Evolutionary conservation across 768 basidiomycete species (phyloP).

Genomic region (Lyophyllum decastes): DNA sequence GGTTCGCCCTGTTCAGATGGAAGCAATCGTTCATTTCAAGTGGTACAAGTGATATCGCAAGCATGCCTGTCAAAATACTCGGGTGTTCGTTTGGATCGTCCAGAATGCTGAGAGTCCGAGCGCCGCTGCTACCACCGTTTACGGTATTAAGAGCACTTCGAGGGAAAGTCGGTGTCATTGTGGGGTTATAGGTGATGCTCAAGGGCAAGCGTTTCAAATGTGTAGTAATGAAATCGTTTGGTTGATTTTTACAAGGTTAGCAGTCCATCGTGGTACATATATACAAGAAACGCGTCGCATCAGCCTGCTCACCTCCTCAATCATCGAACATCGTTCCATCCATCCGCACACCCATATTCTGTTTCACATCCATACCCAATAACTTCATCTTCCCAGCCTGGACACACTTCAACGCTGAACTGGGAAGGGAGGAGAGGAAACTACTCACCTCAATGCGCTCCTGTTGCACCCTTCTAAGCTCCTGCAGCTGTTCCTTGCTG

Average conservation of each 20-base stretch:
- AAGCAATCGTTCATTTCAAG: no score
- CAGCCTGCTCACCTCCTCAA: slow-evolving; percentile 8
- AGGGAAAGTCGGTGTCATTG: no score
- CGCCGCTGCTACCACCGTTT: no score
- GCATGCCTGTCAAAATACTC: no score
- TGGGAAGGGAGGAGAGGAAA: slow-evolving; percentile 3
- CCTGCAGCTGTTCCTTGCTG: slow-evolving; percentile 76
- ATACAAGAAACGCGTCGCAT: neutral
- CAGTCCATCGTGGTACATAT: neutral
- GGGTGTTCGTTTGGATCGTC: no score
- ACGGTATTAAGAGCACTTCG: no score
- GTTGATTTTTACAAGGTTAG: neutral
- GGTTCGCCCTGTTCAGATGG: no score
- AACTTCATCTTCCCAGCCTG: slow-evolving; percentile 83
- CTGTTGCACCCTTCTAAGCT: slow-evolving; percentile 80
- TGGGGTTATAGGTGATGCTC: no score
- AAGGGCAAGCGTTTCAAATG: no score
- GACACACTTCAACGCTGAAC: neutral
- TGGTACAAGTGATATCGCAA: no score
- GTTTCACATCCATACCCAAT: slow-evolving; percentile 85
- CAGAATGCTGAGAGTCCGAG: no score
- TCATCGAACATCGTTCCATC: slow-evolving; percentile 67
- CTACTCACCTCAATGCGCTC: slow-evolving; percentile 75
- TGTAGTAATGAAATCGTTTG: neutral
- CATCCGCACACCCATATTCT: slow-evolving; percentile 87